Base-by-base conservation (phyloP, 1,139 yeast species). In the Saccharomyces hybrid region DNA sequence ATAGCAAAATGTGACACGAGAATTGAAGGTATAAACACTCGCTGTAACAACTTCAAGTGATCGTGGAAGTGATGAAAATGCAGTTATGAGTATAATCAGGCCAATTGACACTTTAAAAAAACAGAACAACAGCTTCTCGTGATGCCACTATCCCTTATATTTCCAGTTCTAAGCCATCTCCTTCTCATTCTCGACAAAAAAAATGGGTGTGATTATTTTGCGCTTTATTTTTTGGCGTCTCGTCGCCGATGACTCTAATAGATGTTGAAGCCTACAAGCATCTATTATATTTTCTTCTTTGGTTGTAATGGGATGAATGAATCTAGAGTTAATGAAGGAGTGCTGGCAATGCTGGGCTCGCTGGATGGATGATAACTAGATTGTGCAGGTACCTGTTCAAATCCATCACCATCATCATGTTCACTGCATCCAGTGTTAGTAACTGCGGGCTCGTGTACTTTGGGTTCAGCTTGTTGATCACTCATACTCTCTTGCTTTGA, bases 281-380 rank as follows among this genome's bases (percentile, higher is more conserved):
- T 13, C 11, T 44, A 34, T 30, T 27, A 42, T 4, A 16, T 20
- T 41, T 59, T 63, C 54, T 58, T 65, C 13, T 59, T 60, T 4
- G 69, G 69, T 48, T 62, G 61, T 49, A 66, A 56, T 28, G 68
- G 69, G 7, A 62, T 52, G 50, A 66, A 66, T 14, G 68, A 57
- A 34, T 54, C 53, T 58, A 58, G 54, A 28, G 51, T 52, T 48
- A 56, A 25, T n/a, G 51, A 20, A 16, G 38, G 27, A 14, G 9
- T 11, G n/a, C 26, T 32, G 23, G 14, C 30, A 30, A 31, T n/a
- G 13, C 44, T 20, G 26, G 25, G 44, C 44, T 38, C 44, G 9
- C 44, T 9, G 25, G 44, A 38, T 16, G 11, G 25, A 16, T 14
- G 23, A 7, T 38, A 13, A 11, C 25, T 38, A 23, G 13, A n/a